phyloP scores from a whole-genome alignment of 306 rosid species.

The Astragalus glycyphyllos region DNA sequence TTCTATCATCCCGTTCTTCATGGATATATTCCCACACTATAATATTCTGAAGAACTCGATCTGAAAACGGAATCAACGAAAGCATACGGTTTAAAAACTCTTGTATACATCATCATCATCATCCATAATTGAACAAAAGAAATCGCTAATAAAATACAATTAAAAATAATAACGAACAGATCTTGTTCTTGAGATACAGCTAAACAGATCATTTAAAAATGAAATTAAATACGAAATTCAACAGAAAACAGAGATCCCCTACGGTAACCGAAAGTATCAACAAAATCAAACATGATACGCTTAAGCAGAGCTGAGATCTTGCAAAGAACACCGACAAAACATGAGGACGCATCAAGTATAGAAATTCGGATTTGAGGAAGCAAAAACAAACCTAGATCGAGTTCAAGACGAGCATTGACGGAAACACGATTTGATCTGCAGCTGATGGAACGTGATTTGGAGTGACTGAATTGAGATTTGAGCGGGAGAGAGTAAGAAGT shows the following conservation, averaged over 20 bases:
- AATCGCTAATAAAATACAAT: neutral
- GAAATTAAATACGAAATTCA: slow-evolving; percentile 8
- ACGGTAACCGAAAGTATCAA: neutral
- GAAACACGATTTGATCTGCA: slow-evolving; percentile 55
- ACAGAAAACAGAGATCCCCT: slow-evolving; percentile 39
- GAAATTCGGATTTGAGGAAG: slow-evolving; percentile 22
- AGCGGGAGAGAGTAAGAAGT: neutral
- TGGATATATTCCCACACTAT: slow-evolving; percentile 45
- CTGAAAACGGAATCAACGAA: slow-evolving; percentile 43
- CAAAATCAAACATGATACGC: slow-evolving; percentile 11
- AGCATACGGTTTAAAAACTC: too few species aligned
- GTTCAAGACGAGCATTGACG: slow-evolving; percentile 52
- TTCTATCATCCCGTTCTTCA: slow-evolving; percentile 92
- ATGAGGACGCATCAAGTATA: neutral
- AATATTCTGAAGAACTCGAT: slow-evolving; percentile 53
- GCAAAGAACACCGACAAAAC: slow-evolving; percentile 38
- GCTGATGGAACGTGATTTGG: slow-evolving; percentile 41
- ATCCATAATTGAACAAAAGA: neutral
- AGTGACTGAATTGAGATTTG: slow-evolving; percentile 22
- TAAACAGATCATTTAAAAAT: slow-evolving; percentile 9
- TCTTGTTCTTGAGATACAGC: slow-evolving; percentile 46
- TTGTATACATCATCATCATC: neutral
- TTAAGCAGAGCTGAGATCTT: slow-evolving; percentile 59
- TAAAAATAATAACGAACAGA: slow-evolving; percentile 38
- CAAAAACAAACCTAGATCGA: slow-evolving; percentile 54